Evolutionary conservation across 441 rosid species (phyloP).

Genomic region (Eutrema salsugineum): DNA sequence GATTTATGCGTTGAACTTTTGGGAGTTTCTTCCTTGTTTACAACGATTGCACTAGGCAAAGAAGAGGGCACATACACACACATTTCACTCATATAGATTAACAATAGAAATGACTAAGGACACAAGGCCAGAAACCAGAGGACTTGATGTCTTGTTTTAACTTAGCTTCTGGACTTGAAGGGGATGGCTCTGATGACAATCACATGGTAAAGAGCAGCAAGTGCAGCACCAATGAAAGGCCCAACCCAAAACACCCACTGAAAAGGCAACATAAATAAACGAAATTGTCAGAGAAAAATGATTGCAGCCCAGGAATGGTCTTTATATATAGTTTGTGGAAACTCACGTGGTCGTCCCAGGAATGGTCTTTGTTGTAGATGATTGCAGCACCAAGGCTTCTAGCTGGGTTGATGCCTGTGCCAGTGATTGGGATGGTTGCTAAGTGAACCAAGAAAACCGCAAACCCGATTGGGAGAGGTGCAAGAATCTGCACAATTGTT

Average conservation of each 20-base stretch:
- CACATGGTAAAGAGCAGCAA: constrained; percentile 48
- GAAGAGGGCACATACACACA: constrained; percentile 4
- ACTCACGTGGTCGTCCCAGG: constrained; percentile 36
- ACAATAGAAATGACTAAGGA: constrained; percentile 6
- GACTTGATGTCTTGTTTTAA: constrained; percentile 3
- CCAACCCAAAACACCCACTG: constrained; percentile 59
- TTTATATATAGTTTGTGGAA: background rate
- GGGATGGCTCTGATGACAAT: constrained; percentile 44
- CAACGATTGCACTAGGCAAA: background rate
- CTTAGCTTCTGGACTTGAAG: constrained; percentile 33
- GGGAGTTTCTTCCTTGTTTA: constrained; percentile 10
- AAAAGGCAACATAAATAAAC: background rate
- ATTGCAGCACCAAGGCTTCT: constrained; percentile 32
- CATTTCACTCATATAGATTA: background rate
- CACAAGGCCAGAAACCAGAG: background rate
- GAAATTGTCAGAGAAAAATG: background rate
- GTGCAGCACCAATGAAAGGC: constrained; percentile 48
- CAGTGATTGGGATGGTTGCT: constrained; percentile 32
- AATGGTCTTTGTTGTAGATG: constrained; percentile 30
- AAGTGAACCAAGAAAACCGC: constrained; percentile 35
- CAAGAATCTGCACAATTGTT: constrained; percentile 23
- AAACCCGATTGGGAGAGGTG: constrained; percentile 32
- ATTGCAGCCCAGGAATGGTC: background rate
- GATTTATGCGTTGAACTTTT: constrained; percentile 1
- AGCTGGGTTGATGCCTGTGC: constrained; percentile 32